Evolutionary conservation across 306 rosid species (phyloP).

Genomic region (Morella rubra): DNA sequence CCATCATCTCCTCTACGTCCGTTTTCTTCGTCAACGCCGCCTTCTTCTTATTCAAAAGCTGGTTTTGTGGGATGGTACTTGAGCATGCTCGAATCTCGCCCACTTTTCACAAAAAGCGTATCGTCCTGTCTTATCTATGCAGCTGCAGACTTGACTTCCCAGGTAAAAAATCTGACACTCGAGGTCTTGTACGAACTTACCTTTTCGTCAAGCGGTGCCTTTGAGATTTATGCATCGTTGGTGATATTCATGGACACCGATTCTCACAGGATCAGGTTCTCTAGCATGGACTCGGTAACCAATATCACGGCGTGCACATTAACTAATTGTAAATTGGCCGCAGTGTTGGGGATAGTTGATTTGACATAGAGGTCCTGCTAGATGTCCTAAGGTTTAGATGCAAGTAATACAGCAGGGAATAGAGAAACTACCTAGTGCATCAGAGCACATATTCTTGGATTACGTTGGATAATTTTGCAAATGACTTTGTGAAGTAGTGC

Average conservation of each 20-base stretch:
- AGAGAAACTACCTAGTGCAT: no score
- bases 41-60: slow-evolving; percentile 27
- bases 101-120: slow-evolving; percentile 51
- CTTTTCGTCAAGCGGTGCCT: background rate
- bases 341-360: background rate
- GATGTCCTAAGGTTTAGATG: no score
- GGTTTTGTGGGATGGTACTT: slow-evolving; percentile 67
- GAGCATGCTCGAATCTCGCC: slow-evolving; percentile 46
- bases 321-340: background rate
- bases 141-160: slow-evolving; percentile 66
- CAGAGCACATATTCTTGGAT: no score
- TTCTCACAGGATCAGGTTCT: no score
- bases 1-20: slow-evolving; percentile 11
- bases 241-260: no score
- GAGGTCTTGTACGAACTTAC: background rate
- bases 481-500: background rate
- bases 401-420: no score
- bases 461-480: background rate
- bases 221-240: no score
- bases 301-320: background rate
- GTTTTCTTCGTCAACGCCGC: slow-evolving; percentile 28
- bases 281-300: background rate
- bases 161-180: slow-evolving; percentile 39
- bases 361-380: no score
- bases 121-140: slow-evolving; percentile 56